Conservation (phyloP, 768 basidiomycete genomes). For the Collybia nuda region DNA sequence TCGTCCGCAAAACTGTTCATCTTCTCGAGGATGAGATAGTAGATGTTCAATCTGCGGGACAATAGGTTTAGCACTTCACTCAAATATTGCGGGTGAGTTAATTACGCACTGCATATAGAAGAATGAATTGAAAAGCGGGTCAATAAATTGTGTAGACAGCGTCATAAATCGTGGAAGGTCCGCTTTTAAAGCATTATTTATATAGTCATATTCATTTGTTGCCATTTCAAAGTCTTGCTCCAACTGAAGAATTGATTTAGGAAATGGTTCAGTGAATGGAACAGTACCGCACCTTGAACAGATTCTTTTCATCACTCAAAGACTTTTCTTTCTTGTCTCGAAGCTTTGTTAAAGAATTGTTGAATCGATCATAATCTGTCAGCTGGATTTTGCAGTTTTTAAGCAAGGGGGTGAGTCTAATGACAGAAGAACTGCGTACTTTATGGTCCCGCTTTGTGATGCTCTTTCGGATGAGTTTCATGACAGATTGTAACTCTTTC, state of each 20-base stretch:
- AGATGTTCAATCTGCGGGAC: conserved; percentile 76
- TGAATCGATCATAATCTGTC: conserved; percentile 93
- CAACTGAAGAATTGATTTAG: conserved; percentile 48
- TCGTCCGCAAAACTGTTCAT: conserved; percentile 82
- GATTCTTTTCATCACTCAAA: conserved; percentile 91
- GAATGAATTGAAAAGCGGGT: conserved; percentile 97
- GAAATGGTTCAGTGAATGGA: background rate
- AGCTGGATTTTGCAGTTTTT: conserved; percentile 43
- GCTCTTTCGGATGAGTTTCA: conserved; percentile 90
- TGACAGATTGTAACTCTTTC: conserved; percentile 83
- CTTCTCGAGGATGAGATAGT: conserved; percentile 93
- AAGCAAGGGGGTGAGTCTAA: background rate
- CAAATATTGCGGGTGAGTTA: conserved; percentile 1
- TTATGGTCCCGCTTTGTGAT: conserved; percentile 98
- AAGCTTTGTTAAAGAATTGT: conserved; percentile 92
- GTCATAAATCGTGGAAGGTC: conserved; percentile 94
- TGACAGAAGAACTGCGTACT: conserved; percentile 36
- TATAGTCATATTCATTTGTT: conserved; percentile 90
- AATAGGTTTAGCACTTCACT: conserved; percentile 1
- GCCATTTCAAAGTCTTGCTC: conserved; percentile 96
- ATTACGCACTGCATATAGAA: conserved; percentile 96
- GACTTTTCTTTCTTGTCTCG: conserved; percentile 99
- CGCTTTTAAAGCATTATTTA: conserved; percentile 85
- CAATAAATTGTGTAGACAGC: conserved; percentile 86
- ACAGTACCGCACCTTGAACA: conserved; percentile 77